Evolutionary conservation across 805 yeast genomes (phyloP).

Genomic region (Myxozyma mucilagina): DNA sequence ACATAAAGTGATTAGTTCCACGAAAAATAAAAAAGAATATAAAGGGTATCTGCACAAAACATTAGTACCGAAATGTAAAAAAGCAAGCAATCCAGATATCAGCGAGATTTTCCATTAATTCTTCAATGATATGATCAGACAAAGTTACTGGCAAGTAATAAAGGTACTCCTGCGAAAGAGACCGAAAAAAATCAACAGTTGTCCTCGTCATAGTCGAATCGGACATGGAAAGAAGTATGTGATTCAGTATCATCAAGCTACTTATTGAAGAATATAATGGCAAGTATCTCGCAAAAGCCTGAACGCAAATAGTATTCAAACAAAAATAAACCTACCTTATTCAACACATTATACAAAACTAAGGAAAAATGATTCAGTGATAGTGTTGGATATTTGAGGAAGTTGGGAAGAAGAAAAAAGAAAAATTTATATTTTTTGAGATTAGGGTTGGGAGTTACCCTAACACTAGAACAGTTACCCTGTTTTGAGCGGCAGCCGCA

Average conservation of each 20-base stretch:
- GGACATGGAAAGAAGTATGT: constrained; percentile 32
- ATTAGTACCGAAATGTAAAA: background rate
- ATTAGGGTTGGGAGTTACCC: background rate
- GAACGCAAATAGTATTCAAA: background rate
- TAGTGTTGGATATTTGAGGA: background rate
- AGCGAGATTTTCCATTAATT: background rate
- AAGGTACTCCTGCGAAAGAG: constrained; percentile 30
- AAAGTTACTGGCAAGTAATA: constrained; percentile 33
- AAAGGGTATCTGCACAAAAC: too few species aligned
- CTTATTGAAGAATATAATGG: background rate
- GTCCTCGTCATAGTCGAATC: constrained; percentile 35
- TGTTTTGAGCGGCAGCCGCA: background rate
- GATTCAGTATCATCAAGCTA: constrained; percentile 23
- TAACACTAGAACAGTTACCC: background rate
- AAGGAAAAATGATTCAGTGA: background rate
- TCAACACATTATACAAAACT: background rate
- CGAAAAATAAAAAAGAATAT: too few species aligned
- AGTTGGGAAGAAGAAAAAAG: background rate
- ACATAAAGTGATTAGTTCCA: too few species aligned
- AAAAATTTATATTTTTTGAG: constrained; percentile 1
- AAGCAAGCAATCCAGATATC: background rate
- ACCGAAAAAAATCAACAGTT: constrained; percentile 13
- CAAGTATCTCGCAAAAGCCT: background rate
- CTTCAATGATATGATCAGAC: constrained; percentile 27
- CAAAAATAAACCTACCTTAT: background rate